Conservation (phyloP, 805 yeast species). For the Saturnispora sanitii region DNA sequence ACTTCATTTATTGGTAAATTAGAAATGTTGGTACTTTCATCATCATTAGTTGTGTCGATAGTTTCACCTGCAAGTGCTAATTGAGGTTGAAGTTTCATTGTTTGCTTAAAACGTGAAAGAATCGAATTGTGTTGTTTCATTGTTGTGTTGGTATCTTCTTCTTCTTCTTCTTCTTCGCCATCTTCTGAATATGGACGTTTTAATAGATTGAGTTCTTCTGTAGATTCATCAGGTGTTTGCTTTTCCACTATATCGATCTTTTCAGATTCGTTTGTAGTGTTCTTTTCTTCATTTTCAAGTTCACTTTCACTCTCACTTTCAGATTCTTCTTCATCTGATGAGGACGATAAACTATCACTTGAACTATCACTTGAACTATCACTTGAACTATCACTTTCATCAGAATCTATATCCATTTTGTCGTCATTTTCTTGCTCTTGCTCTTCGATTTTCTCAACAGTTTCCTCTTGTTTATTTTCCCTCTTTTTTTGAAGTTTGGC, state of each 20-base stretch:
- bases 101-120: conserved; percentile 42
- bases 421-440: conserved; percentile 1
- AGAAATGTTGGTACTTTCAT: conserved; percentile 14
- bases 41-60: conserved; percentile 6
- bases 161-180: conserved; percentile 14
- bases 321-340: conserved; percentile 9
- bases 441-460: conserved; percentile 8
- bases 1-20: conserved; percentile 32
- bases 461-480: background rate
- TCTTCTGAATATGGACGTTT: conserved; percentile 9
- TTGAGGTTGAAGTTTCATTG: conserved; percentile 23
- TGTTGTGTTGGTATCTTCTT: background rate
- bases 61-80: conserved; percentile 13
- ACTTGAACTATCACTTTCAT: conserved; percentile 8
- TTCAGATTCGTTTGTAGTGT: conserved; percentile 7
- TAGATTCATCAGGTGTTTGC: conserved; percentile 8
- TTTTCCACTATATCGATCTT: conserved; percentile 1
- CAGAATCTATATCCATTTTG: conserved; percentile 12
- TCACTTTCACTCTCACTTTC: conserved; percentile 16
- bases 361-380: no score
- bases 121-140: conserved; percentile 34
- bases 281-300: background rate
- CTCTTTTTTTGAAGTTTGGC: conserved; percentile 3
- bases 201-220: conserved; percentile 9
- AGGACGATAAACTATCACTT: no score